Evolutionary conservation across 352 stramenopile genomes (phyloP), one percentile per base, ranked within the genome.

Genomic region (Pythium guiyangense): DNA sequence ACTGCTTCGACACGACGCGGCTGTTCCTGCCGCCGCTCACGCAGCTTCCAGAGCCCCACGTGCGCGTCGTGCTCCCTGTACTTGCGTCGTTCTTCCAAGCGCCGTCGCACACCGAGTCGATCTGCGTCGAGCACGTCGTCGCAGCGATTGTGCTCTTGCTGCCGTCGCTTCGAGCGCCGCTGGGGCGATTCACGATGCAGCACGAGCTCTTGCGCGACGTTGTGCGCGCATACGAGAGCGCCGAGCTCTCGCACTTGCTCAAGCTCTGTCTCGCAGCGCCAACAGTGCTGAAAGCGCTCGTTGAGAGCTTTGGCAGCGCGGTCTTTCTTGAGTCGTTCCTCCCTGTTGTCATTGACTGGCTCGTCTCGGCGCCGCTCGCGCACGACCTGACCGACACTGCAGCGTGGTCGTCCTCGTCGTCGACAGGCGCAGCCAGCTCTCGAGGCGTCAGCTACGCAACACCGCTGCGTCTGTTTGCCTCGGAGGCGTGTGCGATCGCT

Each of bases 271-370:
- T 94, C 6, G 59, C 60, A 0, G 64, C 77, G 1, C 81, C 84
- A 2, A 73, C 77, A 4, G 74, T 87, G 0, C 44, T 94, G 43
- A 58, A 73, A 27, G 61, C 62, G 6, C 34, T 88, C 20, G 49
- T 82, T 40, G 60, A 66, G 37, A 62, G 62, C 26, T 90, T 91
- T 59, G 81, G 84, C 31, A 60, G 58, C 3, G 42, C 60, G 27
- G 63, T 59, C 17, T 66, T 92, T 8, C 54, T 92, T 5, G 62
- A 77, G 39, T 69, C 64, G 45, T 77, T 92, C 54, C 44, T 92
- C 8, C 84, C 81, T 6, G 67, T 88, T 3, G 46, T 94, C 1
- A 35, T 88, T 2, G 84, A 92, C 44, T 94, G 84, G 84, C 52
- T 90, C 3, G 65, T 74, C 3, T 63, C 74, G 45, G 63, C 60